Base-by-base conservation (phyloP, 192 early-diverging fungal genomes). In the Coemansia erecta region DNA sequence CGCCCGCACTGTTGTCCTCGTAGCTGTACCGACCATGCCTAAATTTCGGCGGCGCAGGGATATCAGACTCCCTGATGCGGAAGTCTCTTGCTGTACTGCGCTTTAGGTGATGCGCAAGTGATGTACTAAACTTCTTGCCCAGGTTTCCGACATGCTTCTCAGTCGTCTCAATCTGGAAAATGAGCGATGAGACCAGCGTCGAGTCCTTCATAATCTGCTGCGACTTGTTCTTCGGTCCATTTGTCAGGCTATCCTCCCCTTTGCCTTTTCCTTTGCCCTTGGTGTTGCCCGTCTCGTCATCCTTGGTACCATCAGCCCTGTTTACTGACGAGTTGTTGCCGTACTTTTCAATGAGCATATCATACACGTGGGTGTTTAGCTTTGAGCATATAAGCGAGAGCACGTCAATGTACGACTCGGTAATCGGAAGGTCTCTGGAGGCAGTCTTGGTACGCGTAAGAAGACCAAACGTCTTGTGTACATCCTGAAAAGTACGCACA, bases 21-120 rank as follows among this genome's bases (percentile, higher is more conserved):
- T 37, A 37, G 35, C 35, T 37, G 10, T 70, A 70, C 43, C 24
- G 12, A 22, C 15, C 19, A 37, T 23, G 8, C 19, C 8, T 13
- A 24, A 42, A 18, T 26, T 45, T 22, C 2, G 22, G 13, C 1
- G 47, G 39, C 0, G 54, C 63, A 3, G 68, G 60, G 80, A 78
- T 12, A 65, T 55, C 44, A 73, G 76, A 48, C 73, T 67, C 40
- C 22, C 87, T 72, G 56, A 94, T 90, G 44, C 76, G 81, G 45
- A 94, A 94, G 47, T 94, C 92, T 33, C 89, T 77, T 2, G 87
- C 86, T 0, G 89, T 91, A 62, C 90, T 89, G 19, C 89, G 76
- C 57, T 89, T 85, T 62, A 92, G 81, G 54, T 89, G 86, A 45
- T 90, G 86, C 28, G 87, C 87, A 41, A 94, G 50, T 42, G 90